Base-by-base conservation (phyloP, 345 rosid genomes). In the Gossypium rotundifolium region DNA sequence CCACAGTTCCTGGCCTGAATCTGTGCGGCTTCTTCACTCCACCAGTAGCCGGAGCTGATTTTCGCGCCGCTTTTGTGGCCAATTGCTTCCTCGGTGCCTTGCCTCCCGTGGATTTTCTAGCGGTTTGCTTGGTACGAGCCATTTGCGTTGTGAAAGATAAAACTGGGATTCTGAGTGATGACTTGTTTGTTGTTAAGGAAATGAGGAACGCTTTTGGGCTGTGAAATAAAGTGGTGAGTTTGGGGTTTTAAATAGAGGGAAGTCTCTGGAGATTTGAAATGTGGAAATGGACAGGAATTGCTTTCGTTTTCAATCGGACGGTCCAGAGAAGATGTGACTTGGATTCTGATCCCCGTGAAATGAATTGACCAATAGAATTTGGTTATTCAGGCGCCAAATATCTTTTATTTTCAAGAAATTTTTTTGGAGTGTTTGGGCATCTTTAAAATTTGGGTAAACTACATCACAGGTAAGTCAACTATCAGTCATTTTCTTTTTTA, bases 91-190 rank as follows among this genome's bases (percentile, higher is more conserved):
- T 79, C 9, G 90, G 90, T 0, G 88, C 90, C 58, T 87, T 87
- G 0, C 88, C 90, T 76, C 90, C 90, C 8, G 89, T 86, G 54
- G 89, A 86, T 74, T 86, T 86, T n/a, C 89, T 80, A 0, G 89
- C 88, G 27, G 87, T 87, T 73, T 87, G 88, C 80, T 87, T 87
- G 0, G 90, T 85, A 46, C 90, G 88, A 75, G 90, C 90, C 90
- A 87, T 87, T 59, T 53, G 9, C 2, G 25, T 14, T 70, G 44
- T 5, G 51, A 49, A 7, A 48, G 14, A 20, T 25, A 20, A 48
- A 66, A 16, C 14, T 1, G 67, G 20, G 13, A 1, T 11, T 45
- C 7, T 5, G 52, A 48, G 1, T 22, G 2, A 20, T 10, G 27
- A 12, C 17, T 45, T 53, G 16, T 48, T 64, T 65, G 60, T 42